phyloP scores from a whole-genome alignment of 306 rosid genomes.

The Pachyrhizus erosus region DNA sequence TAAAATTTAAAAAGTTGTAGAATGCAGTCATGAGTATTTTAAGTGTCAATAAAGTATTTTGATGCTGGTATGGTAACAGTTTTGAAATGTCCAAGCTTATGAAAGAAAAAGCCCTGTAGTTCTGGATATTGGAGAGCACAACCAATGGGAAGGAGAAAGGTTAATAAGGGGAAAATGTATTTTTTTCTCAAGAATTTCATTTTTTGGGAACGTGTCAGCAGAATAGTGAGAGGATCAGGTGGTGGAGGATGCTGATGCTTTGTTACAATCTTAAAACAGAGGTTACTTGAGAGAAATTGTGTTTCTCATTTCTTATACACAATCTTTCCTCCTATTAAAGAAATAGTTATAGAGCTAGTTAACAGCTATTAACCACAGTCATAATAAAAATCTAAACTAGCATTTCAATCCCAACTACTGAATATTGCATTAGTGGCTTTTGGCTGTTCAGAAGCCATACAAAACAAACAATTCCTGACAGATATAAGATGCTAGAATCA shows the following conservation, averaged over 20 bases:
- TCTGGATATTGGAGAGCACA: not conserved
- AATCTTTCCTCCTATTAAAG: not conserved
- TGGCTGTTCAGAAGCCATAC: not conserved
- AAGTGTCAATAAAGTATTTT: not conserved
- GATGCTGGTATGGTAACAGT: not conserved
- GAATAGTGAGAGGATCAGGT: not conserved
- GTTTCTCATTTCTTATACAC: not conserved
- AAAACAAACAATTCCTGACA: not conserved
- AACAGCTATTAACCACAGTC: not conserved
- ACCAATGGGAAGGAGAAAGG: not conserved
- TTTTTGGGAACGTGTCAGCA: not conserved
- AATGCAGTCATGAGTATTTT: not conserved
- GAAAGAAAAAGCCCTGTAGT: not conserved
- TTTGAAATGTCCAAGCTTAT: not conserved
- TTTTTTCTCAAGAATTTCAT: not conserved
- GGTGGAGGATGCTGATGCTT: not conserved
- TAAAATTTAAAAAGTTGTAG: not conserved
- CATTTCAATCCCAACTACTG: not conserved
- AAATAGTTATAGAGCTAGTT: not conserved
- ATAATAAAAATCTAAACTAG: not conserved
- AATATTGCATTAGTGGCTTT: not conserved
- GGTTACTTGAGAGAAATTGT: constrained; percentile 2
- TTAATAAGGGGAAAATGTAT: not conserved
- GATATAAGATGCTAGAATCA: not conserved
- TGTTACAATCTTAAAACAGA: not conserved